phyloP scores from a whole-genome alignment of 257 asterid genomes.

The Henckelia pumila region DNA sequence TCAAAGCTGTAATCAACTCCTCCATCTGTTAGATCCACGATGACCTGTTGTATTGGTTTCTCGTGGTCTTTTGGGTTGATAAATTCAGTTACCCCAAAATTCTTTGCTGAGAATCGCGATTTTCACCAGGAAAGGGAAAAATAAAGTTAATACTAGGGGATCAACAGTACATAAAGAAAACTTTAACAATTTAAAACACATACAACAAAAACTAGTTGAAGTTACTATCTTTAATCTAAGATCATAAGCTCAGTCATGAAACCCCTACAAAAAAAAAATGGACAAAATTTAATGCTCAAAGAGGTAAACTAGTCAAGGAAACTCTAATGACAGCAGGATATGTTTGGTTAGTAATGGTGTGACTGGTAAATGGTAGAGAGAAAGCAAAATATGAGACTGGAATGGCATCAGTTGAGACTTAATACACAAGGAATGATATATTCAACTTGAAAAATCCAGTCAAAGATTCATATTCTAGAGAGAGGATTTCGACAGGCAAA shows the following conservation, averaged over 20 bases:
- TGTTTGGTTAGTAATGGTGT: background rate
- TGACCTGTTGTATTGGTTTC: constrained; percentile 90
- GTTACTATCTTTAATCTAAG: background rate
- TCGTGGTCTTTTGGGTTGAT: constrained; percentile 96
- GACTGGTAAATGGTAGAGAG: background rate
- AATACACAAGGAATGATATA: background rate
- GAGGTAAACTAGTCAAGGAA: background rate
- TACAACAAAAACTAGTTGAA: background rate
- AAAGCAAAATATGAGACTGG: background rate
- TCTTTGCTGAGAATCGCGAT: constrained; percentile 56
- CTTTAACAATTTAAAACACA: background rate
- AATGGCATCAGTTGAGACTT: background rate
- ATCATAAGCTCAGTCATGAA: background rate
- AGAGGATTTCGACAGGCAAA: background rate
- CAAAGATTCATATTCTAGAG: background rate
- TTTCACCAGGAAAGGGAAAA: constrained; percentile 10
- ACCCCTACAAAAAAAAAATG: background rate
- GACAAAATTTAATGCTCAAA: no score
- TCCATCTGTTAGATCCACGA: constrained; percentile 88
- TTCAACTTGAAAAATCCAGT: background rate
- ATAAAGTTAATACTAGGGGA: constrained; percentile 5
- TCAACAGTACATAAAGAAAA: constrained; percentile 3
- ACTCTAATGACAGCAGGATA: constrained; percentile 2
- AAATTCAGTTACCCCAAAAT: constrained; percentile 89
- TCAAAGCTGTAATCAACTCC: constrained; percentile 98